Percentiles rank a stretch among this genome's conserved stretches.
Evolutionary conservation across 1,284 basidiomycete genomes (phyloP).

Genomic region (Tilletia setariae): DNA sequence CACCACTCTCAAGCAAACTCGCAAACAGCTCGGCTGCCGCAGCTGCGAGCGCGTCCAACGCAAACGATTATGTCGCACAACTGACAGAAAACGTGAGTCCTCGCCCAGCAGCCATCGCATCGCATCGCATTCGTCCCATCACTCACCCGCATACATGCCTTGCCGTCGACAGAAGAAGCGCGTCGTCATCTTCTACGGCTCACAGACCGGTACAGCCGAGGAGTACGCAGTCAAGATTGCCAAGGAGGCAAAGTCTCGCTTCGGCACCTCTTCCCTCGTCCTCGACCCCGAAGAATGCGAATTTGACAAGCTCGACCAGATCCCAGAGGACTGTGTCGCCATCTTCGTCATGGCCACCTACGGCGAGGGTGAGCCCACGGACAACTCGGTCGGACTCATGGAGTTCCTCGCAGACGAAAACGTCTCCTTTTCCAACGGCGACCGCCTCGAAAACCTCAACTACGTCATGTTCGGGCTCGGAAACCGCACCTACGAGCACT

Average conservation of each 20-base stretch:
- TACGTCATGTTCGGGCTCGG: conserved; percentile 94
- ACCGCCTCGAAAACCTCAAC: conserved; percentile 78
- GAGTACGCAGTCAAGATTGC: conserved; percentile 53
- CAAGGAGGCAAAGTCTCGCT: conserved; percentile 52
- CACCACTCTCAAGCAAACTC: conserved; percentile 35
- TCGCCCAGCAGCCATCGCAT: no score
- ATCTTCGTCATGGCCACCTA: conserved; percentile 98
- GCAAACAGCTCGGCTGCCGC: conserved; percentile 27
- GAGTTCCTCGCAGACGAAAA: conserved; percentile 82
- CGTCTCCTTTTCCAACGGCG: conserved; percentile 80
- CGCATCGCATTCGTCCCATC: neutral
- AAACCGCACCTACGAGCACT: conserved; percentile 77
- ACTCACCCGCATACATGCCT: neutral
- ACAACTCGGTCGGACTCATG: conserved; percentile 93
- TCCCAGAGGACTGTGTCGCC: conserved; percentile 79
- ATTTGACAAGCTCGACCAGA: conserved; percentile 86
- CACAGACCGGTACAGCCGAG: conserved; percentile 53
- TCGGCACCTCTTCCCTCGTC: conserved; percentile 51
- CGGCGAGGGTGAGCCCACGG: conserved; percentile 96
- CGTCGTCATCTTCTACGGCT: conserved; percentile 52
- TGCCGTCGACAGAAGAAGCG: conserved; percentile 41
- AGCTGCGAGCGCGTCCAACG: conserved; percentile 17
- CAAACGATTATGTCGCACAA: conserved; percentile 43
- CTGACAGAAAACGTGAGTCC: conserved; percentile 31
- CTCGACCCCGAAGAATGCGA: conserved; percentile 65